A percentile compares a stretch with the other conserved stretches of the same genome.
Conservation (phyloP, 805 yeast genomes). For the Kazachstania bromeliacearum region DNA sequence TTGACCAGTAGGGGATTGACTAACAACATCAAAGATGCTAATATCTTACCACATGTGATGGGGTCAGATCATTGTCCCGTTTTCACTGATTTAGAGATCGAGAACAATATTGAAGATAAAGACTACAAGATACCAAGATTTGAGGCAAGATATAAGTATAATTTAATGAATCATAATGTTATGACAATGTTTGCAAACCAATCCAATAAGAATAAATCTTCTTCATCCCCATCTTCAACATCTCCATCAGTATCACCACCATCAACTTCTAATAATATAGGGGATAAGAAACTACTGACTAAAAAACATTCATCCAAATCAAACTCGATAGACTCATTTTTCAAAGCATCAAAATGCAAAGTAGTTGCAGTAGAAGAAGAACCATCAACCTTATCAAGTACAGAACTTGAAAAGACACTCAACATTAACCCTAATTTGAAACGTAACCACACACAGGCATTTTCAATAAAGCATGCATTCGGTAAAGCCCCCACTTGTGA, state of each 20-base stretch:
- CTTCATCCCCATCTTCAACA: background rate
- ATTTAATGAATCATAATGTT: constrained; percentile 30
- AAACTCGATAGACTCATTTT: constrained; percentile 8
- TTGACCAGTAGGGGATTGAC: constrained; percentile 38
- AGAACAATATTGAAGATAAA: background rate
- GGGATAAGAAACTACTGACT: constrained; percentile 3
- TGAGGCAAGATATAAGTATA: constrained; percentile 46
- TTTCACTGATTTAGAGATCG: constrained; percentile 46
- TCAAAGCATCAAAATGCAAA: constrained; percentile 2
- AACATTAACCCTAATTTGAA: too few relatives aligned
- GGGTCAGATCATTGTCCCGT: constrained; percentile 97
- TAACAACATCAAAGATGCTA: constrained; percentile 29
- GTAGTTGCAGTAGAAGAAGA: background rate
- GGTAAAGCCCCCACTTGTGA: constrained; percentile 37
- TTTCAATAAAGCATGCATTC: constrained; percentile 13
- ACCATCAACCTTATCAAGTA: too few relatives aligned
- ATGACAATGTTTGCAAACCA: constrained; percentile 29
- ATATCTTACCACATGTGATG: constrained; percentile 55
- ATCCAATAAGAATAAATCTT: background rate
- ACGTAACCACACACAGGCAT: too few relatives aligned
- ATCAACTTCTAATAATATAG: background rate
- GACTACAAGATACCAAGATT: constrained; percentile 30
- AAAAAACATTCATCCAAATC: constrained; percentile 3
- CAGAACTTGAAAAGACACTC: too few relatives aligned
- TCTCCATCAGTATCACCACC: background rate